phyloP scores from a whole-genome alignment of 345 rosid species.

The Eucalyptus cladocalyx region DNA sequence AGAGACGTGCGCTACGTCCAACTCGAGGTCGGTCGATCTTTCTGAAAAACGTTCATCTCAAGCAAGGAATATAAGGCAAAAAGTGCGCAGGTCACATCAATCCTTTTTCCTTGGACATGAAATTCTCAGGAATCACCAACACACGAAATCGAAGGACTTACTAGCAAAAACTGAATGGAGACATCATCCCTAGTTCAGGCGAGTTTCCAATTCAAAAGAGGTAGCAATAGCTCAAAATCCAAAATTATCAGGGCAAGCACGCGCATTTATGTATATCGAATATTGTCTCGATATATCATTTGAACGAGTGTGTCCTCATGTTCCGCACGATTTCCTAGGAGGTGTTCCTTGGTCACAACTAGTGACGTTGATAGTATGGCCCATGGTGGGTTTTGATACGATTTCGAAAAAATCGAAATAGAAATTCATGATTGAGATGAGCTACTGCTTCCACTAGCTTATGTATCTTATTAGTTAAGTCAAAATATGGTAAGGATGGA shows the following conservation, averaged over 20 bases:
- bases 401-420: neutral
- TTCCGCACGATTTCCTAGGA: neutral
- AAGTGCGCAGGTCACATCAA: neutral
- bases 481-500: neutral
- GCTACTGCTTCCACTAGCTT: neutral
- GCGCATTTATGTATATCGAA: accelerated
- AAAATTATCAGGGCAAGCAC: accelerated
- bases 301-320: neutral
- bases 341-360: neutral
- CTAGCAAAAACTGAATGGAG: neutral
- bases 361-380: neutral
- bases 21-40: neutral
- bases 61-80: neutral
- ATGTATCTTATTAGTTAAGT: neutral
- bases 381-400: neutral
- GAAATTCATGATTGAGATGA: neutral
- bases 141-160: neutral
- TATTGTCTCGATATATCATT: no score
- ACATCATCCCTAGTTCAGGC: neutral
- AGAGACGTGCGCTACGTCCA: neutral
- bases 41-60: neutral
- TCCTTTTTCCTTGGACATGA: neutral
- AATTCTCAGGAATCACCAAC: neutral
- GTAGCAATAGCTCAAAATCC: neutral
- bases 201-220: neutral